Evolutionary conservation across 1,284 basidiomycete genomes (phyloP), one percentile per base, ranked within the genome.

Genomic region (Microbotryomycetes sp.): DNA sequence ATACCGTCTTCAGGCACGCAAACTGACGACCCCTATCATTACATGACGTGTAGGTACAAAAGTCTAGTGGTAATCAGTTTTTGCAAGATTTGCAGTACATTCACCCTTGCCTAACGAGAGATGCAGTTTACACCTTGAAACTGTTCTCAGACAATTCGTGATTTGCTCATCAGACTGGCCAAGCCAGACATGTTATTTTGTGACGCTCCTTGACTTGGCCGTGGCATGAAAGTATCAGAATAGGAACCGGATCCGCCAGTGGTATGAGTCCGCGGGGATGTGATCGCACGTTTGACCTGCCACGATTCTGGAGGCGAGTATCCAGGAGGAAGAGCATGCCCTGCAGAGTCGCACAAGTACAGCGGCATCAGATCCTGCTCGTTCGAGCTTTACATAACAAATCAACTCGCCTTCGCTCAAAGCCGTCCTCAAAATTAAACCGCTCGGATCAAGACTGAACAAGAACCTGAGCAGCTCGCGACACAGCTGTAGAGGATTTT

Each of bases 401-500:
- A 27, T 5, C 2, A 30, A 53, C 52, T 2, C 11, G 24, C 57
- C 58, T 41, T 65, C 61, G 54, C 60, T 56, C 4, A 79, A 68
- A 0, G 78, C 79, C 2, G 69, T 64, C 0, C 72, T 68, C 51
- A 97, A 79, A 1, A 87, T 86, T 11, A 75, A 73, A 5, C 91
- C 94, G 0, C 83, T 84, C 47, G 75, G 72, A 73, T 96, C 92
- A 50, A 93, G 87, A 2, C 88, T 91, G 71, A 87, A 88, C 53
- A 96, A 76, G 77, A 97, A 97, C n/a, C 93, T 83, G 23, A 96
- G 76, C 15, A 97, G 79, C 73, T 97, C 92, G 61, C 87, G 84
- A 75, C 87, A 91, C 2, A 93, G 78, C 66, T 86, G 84, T 84
- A 84, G 88, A 26, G 2, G 23, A 23, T 48, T 56, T 13, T 26